Evolutionary conservation across 2,329 filamentous ascomycete species (phyloP).

Genomic region (Knufia fluminis): DNA sequence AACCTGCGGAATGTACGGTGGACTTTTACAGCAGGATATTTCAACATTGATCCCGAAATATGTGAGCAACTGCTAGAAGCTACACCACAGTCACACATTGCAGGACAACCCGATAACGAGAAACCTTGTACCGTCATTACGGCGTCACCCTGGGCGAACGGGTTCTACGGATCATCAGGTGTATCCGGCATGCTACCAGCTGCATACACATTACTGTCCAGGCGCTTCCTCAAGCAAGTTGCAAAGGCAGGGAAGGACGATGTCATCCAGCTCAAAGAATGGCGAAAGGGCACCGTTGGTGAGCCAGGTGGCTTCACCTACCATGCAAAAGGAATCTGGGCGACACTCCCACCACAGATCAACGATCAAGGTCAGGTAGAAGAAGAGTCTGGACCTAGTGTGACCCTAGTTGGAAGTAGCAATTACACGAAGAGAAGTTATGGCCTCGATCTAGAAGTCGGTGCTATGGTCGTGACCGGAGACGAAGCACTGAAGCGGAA

Average conservation of each 20-base stretch:
- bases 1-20: conserved; percentile 63
- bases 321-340: conserved; percentile 69
- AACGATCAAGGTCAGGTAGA: conserved; percentile 18
- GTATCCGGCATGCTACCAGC: conserved; percentile 83
- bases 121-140: conserved; percentile 74
- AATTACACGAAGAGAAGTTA: conserved; percentile 97
- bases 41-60: conserved; percentile 84
- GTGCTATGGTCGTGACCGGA: conserved; percentile 73
- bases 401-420: conserved; percentile 80
- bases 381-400: conserved; percentile 54
- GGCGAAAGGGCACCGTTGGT: conserved; percentile 72
- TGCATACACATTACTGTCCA: conserved; percentile 82
- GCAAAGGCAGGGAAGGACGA: conserved; percentile 43
- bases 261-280: conserved; percentile 71
- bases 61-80: conserved; percentile 67
- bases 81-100: conserved; percentile 26
- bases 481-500: conserved; percentile 62
- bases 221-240: conserved; percentile 64
- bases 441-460: conserved; percentile 81
- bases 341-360: conserved; percentile 17
- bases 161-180: conserved; percentile 82
- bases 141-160: conserved; percentile 86
- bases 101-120: too few relatives aligned
- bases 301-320: conserved; percentile 88
- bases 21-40: conserved; percentile 97